Base-by-base conservation (phyloP, 2,329 filamentous ascomycete species). In the Pleurostoma richardsiae region DNA sequence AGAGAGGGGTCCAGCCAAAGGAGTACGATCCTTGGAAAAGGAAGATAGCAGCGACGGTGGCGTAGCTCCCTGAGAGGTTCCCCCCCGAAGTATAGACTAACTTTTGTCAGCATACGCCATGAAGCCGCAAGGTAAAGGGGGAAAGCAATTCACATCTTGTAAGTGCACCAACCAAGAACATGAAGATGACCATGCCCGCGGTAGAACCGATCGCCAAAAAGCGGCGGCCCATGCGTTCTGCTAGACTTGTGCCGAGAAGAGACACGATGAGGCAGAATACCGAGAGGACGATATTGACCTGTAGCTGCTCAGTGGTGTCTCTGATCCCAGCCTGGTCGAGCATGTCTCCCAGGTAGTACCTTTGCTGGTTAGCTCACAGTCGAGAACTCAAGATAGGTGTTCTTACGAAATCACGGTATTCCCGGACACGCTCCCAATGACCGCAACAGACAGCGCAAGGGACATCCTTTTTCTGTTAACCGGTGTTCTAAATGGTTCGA, bases 131-230 rank as follows among this genome's bases (percentile, higher is more conserved):
- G 19, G 19, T 19, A 19, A 19, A 19, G 19, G 19, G 19, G 19
- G 19, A 19, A 19, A 19, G 19, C 19, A 19, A 19, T 19, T 19
- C 19, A 19, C 19, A 19, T n/a, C 69, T 70, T 1, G 67, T 62
- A 10, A 73, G 53, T 4, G 54, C 65, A 4, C 69, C 69, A 26
- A 72, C 62, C 40, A 72, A 59, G 55, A 73, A 69, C 6, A 72
- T 56, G 40, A 62, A 68, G 26, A 64, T 27, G 8, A 56, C 48
- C 36, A 49, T 31, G 6, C 36, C 33, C 4, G 38, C 47, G 19
- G 41, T 47, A 4, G 39, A 42, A 10, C 47, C 29, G 29, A 59
- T 48, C 6, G 57, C 60, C 39, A 63, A 57, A 3, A 50, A 57
- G 51, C 59, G 53, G 36, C 65, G 61, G 2, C 64, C 63, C 3